phyloP scores from a whole-genome alignment of 331 rosid species.

The Malus hybrid region DNA sequence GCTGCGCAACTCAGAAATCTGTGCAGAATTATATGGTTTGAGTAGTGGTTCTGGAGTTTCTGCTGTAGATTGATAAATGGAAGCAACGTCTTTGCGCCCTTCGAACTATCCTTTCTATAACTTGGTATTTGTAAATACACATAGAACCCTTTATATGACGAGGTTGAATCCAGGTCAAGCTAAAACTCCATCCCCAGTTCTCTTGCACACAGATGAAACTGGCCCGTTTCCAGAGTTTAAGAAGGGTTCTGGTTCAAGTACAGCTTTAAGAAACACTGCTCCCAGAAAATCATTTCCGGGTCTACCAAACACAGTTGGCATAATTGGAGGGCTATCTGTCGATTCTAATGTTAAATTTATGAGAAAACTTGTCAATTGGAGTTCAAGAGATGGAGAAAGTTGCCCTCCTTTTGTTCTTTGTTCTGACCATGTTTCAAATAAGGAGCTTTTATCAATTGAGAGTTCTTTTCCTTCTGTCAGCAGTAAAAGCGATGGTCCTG shows the following conservation, averaged over 20 bases:
- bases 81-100: slow-evolving; percentile 30
- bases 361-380: slow-evolving; percentile 47
- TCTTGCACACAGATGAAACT: slow-evolving; percentile 43
- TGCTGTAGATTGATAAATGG: slow-evolving; percentile 25
- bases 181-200: slow-evolving; percentile 38
- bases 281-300: slow-evolving; percentile 24
- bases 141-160: slow-evolving; percentile 25
- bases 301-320: slow-evolving; percentile 44
- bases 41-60: not conserved
- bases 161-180: slow-evolving; percentile 44
- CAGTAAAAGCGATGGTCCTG: slow-evolving; percentile 20
- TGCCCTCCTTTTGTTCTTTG: slow-evolving; percentile 57
- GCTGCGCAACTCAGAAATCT: not conserved
- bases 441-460: slow-evolving; percentile 43
- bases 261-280: slow-evolving; percentile 24
- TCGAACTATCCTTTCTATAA: slow-evolving; percentile 30
- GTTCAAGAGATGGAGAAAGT: slow-evolving; percentile 42
- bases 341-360: slow-evolving; percentile 53
- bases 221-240: slow-evolving; percentile 33
- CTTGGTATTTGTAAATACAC: slow-evolving; percentile 26
- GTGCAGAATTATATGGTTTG: not conserved
- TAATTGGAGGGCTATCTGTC: slow-evolving; percentile 67
- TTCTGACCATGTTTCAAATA: slow-evolving; percentile 53
- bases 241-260: slow-evolving; percentile 28
- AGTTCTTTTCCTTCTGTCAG: slow-evolving; percentile 30